Conservation (phyloP, 768 basidiomycete species). For the Agrocybe pediades region DNA sequence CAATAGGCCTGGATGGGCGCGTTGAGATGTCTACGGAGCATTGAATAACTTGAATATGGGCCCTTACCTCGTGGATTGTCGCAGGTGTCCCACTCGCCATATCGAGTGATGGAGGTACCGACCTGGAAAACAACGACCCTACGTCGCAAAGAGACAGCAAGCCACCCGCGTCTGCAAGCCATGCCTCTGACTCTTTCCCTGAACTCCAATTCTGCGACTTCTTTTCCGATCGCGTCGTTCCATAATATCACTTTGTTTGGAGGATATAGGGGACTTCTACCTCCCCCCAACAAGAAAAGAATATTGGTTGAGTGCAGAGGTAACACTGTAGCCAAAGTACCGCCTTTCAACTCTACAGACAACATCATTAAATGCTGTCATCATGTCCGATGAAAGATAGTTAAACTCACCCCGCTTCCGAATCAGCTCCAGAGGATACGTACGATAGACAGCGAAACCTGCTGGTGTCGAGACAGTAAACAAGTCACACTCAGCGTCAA, state of each 20-base stretch:
- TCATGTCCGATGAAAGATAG: not conserved
- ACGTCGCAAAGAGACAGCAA: slow-evolving; percentile 77
- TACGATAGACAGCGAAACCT: slow-evolving; percentile 82
- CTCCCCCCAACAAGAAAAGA: slow-evolving; percentile 85
- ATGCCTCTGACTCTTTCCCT: slow-evolving; percentile 80
- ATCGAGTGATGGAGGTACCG: slow-evolving; percentile 56
- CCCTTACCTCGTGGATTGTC: slow-evolving; percentile 79
- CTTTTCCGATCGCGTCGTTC: slow-evolving; percentile 76
- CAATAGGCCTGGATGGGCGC: slow-evolving; percentile 55
- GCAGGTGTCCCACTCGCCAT: slow-evolving; percentile 83
- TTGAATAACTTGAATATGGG: slow-evolving; percentile 8
- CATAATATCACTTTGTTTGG: slow-evolving; percentile 91
- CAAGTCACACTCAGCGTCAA: slow-evolving; percentile 79
- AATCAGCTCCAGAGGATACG: slow-evolving; percentile 74
- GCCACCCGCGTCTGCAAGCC: slow-evolving; percentile 81
- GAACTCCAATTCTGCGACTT: slow-evolving; percentile 90
- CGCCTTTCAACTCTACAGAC: slow-evolving; percentile 68
- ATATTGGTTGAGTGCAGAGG: slow-evolving; percentile 83
- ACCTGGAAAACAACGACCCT: slow-evolving; percentile 81
- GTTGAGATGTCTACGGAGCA: slow-evolving; percentile 11
- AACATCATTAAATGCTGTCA: slow-evolving; percentile 14
- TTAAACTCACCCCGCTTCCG: slow-evolving; percentile 75
- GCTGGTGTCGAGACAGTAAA: slow-evolving; percentile 80
- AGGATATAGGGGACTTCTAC: slow-evolving; percentile 85
- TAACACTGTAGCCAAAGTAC: slow-evolving; percentile 74